Conservation (phyloP, 2,329 filamentous ascomycete species). For the Colletotrichum zoysiae region DNA sequence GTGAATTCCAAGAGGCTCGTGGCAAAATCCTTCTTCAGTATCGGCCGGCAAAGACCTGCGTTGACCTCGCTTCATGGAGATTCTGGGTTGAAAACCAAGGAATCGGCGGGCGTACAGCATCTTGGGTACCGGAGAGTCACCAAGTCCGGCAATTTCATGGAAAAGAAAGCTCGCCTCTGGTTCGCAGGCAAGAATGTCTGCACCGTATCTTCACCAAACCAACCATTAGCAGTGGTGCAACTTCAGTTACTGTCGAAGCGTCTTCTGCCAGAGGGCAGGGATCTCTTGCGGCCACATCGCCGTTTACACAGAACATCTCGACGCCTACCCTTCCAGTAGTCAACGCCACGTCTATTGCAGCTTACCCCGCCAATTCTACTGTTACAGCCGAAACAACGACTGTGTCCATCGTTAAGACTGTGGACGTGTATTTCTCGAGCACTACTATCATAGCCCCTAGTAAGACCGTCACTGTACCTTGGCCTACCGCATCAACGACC, state of each 20-base stretch:
- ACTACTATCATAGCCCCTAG: not conserved
- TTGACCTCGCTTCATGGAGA: not conserved
- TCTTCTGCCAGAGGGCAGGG: not conserved
- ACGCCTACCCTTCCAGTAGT: not conserved
- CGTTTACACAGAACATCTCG: not conserved
- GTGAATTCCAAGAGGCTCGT: not conserved
- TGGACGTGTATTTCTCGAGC: not conserved
- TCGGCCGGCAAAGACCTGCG: not conserved
- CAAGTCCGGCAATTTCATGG: not conserved
- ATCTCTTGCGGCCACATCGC: not conserved
- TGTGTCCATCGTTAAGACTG: not conserved
- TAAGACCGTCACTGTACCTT: not conserved
- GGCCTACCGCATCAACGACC: not conserved
- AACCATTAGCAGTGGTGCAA: not conserved
- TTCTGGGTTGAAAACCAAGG: not conserved
- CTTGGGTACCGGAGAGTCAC: not conserved
- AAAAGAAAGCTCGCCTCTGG: not conserved
- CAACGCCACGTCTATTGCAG: not conserved
- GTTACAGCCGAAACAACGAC: not conserved
- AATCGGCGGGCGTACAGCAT: not conserved
- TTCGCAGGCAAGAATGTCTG: not conserved
- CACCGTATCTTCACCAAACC: not conserved
- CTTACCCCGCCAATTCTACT: too few relatives aligned
- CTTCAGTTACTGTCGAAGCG: not conserved
- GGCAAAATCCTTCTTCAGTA: not conserved